Evolutionary conservation across 495 filamentous ascomycete genomes (phyloP), one percentile per base, ranked within the genome.

Genomic region (Aspergillus ostianus): DNA sequence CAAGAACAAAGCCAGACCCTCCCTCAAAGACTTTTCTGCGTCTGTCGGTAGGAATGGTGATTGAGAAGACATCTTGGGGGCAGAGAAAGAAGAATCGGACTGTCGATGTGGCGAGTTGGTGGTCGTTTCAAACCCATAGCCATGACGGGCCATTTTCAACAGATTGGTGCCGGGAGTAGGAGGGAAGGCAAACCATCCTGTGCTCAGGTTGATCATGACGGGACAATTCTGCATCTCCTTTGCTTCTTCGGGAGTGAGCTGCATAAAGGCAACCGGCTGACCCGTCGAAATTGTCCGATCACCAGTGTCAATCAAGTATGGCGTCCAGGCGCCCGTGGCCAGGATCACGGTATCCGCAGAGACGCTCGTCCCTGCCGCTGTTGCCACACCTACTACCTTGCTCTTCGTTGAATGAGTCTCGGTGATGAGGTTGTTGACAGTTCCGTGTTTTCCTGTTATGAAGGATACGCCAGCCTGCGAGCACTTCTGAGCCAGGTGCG

Each of bases 271-370:
- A 6, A 71, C 51, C 2, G 57, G 56, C 17, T 71, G 69, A 4
- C 57, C 69, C 0, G 87, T 90, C 1, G 90, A 84, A 27, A 83
- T 73, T 2, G 82, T 84, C 17, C 86, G 78, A 3, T 89, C 87
- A 7, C 82, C 70, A 3, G 95, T 72, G 68, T 92, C 84, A 29
- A 96, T 68, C 6, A 96, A 71, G 0, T 77, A 71, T 4, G 81
- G 78, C 3, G 85, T 88, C 90, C 90, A 95, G 0, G 92, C 87
- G 2, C 92, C 92, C 0, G 90, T 81, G 0, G 92, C 90, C n/a
- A 93, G 76, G 51, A 95, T 73, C 6, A 85, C 84, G 5, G 93
- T 79, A n/a, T 87, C 86, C 10, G 58, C 64, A 9, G 59, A 54
- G 15, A 67, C 51, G 26, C 53, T 55, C 19, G 46, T 62, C 3